These are phyloP conservation scores for Aspergillus quadricinctus DNA, from an alignment of 2,329 filamentous ascomycete genomes.

Conservation along the genomic window DNA sequence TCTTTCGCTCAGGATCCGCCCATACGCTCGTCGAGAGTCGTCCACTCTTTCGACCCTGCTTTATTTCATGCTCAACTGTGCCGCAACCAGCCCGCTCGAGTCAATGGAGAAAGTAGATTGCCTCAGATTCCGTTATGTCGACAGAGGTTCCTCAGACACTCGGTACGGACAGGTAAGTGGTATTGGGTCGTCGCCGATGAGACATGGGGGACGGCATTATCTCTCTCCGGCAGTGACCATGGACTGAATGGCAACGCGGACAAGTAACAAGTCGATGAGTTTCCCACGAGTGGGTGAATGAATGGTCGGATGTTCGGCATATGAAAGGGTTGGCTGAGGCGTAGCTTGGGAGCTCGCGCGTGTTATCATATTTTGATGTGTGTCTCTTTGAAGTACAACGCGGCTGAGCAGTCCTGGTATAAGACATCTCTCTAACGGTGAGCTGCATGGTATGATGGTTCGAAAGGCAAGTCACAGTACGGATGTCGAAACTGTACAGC, in stretches of 20 bases:
- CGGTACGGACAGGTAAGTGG: neutral
- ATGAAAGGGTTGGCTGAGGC: conserved; percentile 20
- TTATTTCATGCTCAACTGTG: neutral
- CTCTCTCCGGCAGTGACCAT: neutral
- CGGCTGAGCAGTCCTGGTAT: conserved; percentile 1
- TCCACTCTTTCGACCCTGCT: neutral
- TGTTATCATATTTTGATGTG: conserved; percentile 6
- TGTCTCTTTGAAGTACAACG: neutral
- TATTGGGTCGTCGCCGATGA: neutral
- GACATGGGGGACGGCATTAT: neutral
- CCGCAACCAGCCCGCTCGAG: neutral
- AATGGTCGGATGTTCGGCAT: conserved; percentile 14
- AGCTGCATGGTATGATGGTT: neutral
- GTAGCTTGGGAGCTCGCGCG: conserved; percentile 14
- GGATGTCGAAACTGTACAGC: neutral
- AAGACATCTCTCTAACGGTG: neutral
- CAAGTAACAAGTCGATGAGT: conserved; percentile 14
- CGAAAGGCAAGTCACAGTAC: neutral
- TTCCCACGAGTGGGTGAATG: conserved; percentile 20
- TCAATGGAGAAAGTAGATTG: neutral
- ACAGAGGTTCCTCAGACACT: neutral
- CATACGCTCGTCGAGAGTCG: neutral
- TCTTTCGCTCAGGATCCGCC: neutral
- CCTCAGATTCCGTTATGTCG: neutral
- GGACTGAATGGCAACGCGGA: conserved; percentile 10